Evolutionary conservation across 192 early-diverging fungal species (phyloP), one percentile per base, ranked within the genome.

Genomic region (Backusella morwellensis): DNA sequence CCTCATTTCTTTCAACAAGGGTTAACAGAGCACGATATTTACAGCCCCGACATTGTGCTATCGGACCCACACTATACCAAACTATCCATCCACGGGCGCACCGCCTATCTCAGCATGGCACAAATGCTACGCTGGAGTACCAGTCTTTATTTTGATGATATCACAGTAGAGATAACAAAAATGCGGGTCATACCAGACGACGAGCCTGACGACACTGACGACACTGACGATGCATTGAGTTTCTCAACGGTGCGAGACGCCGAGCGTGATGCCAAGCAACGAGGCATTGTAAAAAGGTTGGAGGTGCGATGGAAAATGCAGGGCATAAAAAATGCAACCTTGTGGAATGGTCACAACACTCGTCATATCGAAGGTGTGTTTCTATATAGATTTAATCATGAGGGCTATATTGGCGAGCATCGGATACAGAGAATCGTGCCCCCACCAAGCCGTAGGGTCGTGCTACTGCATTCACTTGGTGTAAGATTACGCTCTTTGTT

Each of bases 81-180:
- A 23, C 73, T 87, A 4, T 82, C 82, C 3, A 35, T 90, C 12
- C 80, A 85, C 12, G 88, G 88, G 8, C 82, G 80, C 35, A 78
- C 84, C 5, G 66, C 86, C 17, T 90, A 90, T 56, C 70, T 90
- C 19, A 78, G 82, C 12, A 80, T 88, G 36, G 81, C 88, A 26
- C 81, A 86, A 32, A 85, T 86, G 47, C 73, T 90, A 40, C 79
- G 84, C 15, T 90, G 87, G 85, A 90, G 88, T 79, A 79, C 88
- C 63, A 78, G 81, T 41, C 79, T 84, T 76, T 90, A 86, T 73
- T 90, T 86, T 81, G 80, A 85, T 29, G 82, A 86, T 68, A 73
- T 90, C 17, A 71, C 78, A 4, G 78, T 90, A 26, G 85, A 86
- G 52, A 81, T 90, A 17, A 73, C 81, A 9, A 82, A 77, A 15